A percentile compares a stretch with the other conserved stretches of the same genome.
These are phyloP conservation scores for Acmispon strigosus DNA, from an alignment of 306 rosid genomes.

Conservation along the genomic window DNA sequence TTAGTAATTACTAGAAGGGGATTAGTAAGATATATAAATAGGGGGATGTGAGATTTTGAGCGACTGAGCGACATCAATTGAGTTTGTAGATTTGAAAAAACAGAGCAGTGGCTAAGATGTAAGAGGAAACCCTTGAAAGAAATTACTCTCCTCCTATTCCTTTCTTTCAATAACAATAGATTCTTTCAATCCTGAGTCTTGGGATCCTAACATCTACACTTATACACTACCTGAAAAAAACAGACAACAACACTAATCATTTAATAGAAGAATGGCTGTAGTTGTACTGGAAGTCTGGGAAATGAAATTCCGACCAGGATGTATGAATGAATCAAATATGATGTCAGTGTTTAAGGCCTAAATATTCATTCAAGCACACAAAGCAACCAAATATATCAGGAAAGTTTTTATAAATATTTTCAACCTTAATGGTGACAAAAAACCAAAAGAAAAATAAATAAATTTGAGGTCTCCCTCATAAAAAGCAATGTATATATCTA, in stretches of 20 bases:
- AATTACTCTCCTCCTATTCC: no score
- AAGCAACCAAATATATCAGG: background rate
- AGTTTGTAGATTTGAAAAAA: no score
- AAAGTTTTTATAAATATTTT: background rate
- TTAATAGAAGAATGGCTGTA: background rate
- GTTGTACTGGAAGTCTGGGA: no score
- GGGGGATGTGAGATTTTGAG: no score
- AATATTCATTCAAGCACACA: background rate
- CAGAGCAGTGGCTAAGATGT: no score
- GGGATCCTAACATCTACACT: no score
- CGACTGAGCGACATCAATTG: no score
- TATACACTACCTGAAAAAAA: background rate
- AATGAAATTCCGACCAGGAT: background rate
- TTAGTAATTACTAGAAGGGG: no score
- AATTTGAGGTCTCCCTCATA: background rate
- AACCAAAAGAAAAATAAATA: background rate
- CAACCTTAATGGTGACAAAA: background rate
- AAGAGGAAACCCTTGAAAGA: no score
- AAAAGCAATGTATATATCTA: background rate
- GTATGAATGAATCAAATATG: background rate
- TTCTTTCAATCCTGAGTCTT: no score
- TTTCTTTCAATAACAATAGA: no score
- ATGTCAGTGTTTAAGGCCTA: constrained; percentile 6
- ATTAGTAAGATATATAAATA: no score
- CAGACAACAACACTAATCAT: background rate